Evolutionary conservation across 495 filamentous ascomycete genomes (phyloP).

Genomic region (Penicillium maclennaniae): DNA sequence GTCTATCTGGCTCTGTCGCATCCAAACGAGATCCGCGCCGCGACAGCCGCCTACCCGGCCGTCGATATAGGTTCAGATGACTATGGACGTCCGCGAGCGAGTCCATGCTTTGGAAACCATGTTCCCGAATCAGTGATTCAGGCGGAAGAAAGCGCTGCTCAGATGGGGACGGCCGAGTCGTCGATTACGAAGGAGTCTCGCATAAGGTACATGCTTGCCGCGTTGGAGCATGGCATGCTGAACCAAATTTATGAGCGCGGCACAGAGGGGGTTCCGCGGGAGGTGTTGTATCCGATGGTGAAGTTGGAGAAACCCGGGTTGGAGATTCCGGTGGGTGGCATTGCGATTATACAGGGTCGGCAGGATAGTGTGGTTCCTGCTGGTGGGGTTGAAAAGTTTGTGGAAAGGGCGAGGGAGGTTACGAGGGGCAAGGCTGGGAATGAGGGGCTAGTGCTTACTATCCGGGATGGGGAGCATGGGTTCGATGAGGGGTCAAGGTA

Average conservation of each 20-base stretch:
- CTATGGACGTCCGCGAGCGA: background rate
- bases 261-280: slow-evolving; percentile 6
- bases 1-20: slow-evolving; percentile 25
- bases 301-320: slow-evolving; percentile 14
- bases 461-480: slow-evolving; percentile 27
- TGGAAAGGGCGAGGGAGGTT: slow-evolving; percentile 17
- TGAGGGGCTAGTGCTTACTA: slow-evolving; percentile 20
- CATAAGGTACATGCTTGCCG: slow-evolving; percentile 17
- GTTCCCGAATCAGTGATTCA: slow-evolving; percentile 14
- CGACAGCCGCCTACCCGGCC: slow-evolving; percentile 19
- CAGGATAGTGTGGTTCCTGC: slow-evolving; percentile 23
- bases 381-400: slow-evolving; percentile 22
- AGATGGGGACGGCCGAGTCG: slow-evolving; percentile 12
- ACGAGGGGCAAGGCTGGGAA: slow-evolving; percentile 9
- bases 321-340: slow-evolving; percentile 21
- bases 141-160: slow-evolving; percentile 3
- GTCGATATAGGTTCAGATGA: slow-evolving; percentile 12
- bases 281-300: slow-evolving; percentile 15
- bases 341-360: slow-evolving; percentile 23
- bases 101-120: slow-evolving; percentile 2
- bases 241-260: slow-evolving; percentile 17
- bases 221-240: slow-evolving; percentile 13
- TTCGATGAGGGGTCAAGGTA: slow-evolving; percentile 14
- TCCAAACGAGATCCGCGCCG: slow-evolving; percentile 19
- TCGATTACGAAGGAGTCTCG: slow-evolving; percentile 4